Base-by-base conservation (phyloP, 208 protist genomes). In the Leishmania turanica region DNA sequence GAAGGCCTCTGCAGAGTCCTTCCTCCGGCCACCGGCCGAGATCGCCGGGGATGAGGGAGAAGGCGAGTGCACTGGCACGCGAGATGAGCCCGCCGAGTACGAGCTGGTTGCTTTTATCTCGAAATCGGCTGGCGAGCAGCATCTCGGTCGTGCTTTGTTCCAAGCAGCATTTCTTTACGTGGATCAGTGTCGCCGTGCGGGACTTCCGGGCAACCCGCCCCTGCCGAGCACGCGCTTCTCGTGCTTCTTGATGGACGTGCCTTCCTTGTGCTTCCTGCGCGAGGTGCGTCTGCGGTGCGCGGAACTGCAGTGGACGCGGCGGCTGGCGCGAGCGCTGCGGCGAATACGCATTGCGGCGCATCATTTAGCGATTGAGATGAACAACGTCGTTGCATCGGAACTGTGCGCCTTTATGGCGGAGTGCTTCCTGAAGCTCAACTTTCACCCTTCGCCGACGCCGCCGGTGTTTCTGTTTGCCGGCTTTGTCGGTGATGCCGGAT, bases 111-210 rank as follows among this genome's bases (percentile, higher is more conserved):
- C 89, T 60, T 91, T 89, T 79, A 71, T 91, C 24, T 82, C 86
- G 11, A 91, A 91, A 66, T 88, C 88, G 19, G 88, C 86, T 6
- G 86, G 88, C 2, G 85, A 89, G 78, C 85, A 89, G 78, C 83
- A 87, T 60, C 80, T 91, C 31, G 81, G 85, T 70, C 85, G 88
- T 8, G 77, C 87, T 2, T 81, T 86, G 34, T 89, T 89, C 69
- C 79, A 84, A 19, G 88, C 88, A 24, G 86, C 85, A 45, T 79
- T 72, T 27, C 84, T 83, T 24, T 91, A 89, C 72, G 79, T 83
- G 53, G 75, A 82, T 27, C 88, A 91, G 78, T 84, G 81, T n/a
- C 53, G 65, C 8, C 66, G 58, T 24, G 73, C 75, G 49, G 79
- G 79, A n/a, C 77, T 87, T 24, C 72, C 80, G 21, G 73, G 79